Evolutionary conservation across 805 yeast genomes (phyloP).

Genomic region (Saturnispora kantuleensis): DNA sequence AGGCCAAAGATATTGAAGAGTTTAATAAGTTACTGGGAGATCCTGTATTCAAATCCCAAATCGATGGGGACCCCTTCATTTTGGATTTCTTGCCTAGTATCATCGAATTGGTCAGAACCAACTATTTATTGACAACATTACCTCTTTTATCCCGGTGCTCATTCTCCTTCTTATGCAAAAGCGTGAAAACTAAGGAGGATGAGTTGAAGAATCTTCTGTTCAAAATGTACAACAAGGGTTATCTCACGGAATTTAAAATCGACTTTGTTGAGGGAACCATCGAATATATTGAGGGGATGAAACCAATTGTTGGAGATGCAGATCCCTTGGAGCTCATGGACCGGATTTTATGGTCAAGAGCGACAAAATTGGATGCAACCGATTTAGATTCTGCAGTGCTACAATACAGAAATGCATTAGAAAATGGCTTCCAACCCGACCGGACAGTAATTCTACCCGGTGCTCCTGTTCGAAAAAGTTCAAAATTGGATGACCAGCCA

Average conservation of each 20-base stretch:
- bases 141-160: constrained; percentile 18
- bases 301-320: background rate
- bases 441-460: background rate
- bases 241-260: constrained; percentile 17
- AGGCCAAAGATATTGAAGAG: constrained; percentile 16
- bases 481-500: too few species aligned
- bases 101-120: constrained; percentile 18
- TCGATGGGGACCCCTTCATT: constrained; percentile 13
- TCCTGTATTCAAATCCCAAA: constrained; percentile 1
- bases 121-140: constrained; percentile 16
- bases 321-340: constrained; percentile 4
- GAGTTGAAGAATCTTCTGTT: constrained; percentile 19
- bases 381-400: background rate
- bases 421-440: background rate
- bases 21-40: constrained; percentile 17
- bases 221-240: constrained; percentile 20
- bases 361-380: background rate
- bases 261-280: constrained; percentile 19
- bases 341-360: background rate
- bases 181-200: constrained; percentile 14
- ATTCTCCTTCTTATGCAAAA: constrained; percentile 15
- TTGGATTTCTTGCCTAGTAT: constrained; percentile 19
- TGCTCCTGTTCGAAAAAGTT: background rate
- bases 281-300: constrained; percentile 6
- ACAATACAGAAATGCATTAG: background rate